Evolutionary conservation across 192 early-diverging fungal genomes (phyloP).

Genomic region (Mortierella alpina): DNA sequence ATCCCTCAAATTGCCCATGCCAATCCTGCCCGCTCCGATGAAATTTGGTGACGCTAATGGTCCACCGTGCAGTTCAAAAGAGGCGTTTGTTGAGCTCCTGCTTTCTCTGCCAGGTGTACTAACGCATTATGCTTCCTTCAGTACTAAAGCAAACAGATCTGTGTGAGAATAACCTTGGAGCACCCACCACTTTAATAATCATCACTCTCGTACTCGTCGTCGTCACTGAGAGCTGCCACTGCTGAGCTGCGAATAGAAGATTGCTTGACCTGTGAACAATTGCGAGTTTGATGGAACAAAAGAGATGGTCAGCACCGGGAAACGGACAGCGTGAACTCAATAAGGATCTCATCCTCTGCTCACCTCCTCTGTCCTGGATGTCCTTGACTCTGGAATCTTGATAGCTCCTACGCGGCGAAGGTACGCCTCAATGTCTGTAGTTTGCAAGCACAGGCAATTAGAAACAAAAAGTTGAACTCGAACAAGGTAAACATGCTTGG

Average conservation of each 20-base stretch:
- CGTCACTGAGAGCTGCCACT: constrained; percentile 66
- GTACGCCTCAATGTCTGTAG: constrained; percentile 50
- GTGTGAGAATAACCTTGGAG: no score
- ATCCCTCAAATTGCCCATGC: no score
- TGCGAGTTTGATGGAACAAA: neutral
- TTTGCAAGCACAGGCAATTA: neutral
- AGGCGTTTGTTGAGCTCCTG: no score
- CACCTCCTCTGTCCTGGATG: constrained; percentile 37
- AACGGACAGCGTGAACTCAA: neutral
- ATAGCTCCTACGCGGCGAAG: constrained; percentile 54
- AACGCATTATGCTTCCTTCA: no score
- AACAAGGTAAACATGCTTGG: no score
- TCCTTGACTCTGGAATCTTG: constrained; percentile 41
- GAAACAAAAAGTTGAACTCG: neutral
- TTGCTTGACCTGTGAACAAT: constrained; percentile 43
- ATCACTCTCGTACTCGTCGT: constrained; percentile 62
- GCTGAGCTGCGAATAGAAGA: constrained; percentile 62
- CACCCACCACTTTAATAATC: constrained; percentile 43
- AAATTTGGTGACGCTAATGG: no score
- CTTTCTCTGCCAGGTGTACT: no score
- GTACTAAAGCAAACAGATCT: no score
- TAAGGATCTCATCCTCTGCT: neutral
- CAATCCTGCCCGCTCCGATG: no score
- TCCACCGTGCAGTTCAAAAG: no score
- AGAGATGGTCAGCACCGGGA: neutral